Base-by-base conservation (phyloP, 768 basidiomycete genomes). In the Amanita thiersii region DNA sequence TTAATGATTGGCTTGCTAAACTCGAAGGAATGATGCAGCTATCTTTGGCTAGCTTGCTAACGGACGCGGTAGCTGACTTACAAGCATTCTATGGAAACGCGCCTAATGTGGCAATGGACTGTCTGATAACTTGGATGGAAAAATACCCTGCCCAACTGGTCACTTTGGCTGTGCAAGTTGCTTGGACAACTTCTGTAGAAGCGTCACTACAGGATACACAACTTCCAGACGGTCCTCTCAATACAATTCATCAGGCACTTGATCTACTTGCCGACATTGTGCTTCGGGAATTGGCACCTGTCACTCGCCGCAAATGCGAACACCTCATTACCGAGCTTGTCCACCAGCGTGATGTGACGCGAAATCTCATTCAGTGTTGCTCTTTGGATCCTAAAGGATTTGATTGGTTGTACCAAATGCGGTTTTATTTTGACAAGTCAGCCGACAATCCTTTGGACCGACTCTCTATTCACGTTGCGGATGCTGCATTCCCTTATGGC, bases 271-370 rank as follows among this genome's bases (percentile, higher is more conserved):
- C 96, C 6, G 93, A 97, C 53, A 85, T 97, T 32, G 96, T 99
- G 25, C 68, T 99, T 25, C 84, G 82, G 39, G 93, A 98, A 52
- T 78, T 98, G 24, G 72, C 66, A 30, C 79, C 87, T 12, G 86
- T 91, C 32, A 92, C 91, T n/a, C 86, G 96, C 43, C 83, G 88
- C 50, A 99, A 99, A 65, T 93, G 92, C 68, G 96, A 99, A 52
- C 93, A 98, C 54, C 78, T 99, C 49, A 97, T 99, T 67, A 98
- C 94, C 0, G 96, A 99, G 58, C 77, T 99, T 10, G 96, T 98
- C 28, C 96, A 99, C 59, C 92, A 99, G 58, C 78, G 96, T 48
- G 96, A 99, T 61, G 94, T 98, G 29, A 83, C 81, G 28, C 84
- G 96, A 9, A 65, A 72, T 9, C 80, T 98, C 42, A 73, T 86